Percentiles rank a stretch among this genome's conserved stretches.
These are phyloP conservation scores for Aspergillus sp. DNA, from an alignment of 2,329 filamentous ascomycete genomes.

Conservation along the genomic window DNA sequence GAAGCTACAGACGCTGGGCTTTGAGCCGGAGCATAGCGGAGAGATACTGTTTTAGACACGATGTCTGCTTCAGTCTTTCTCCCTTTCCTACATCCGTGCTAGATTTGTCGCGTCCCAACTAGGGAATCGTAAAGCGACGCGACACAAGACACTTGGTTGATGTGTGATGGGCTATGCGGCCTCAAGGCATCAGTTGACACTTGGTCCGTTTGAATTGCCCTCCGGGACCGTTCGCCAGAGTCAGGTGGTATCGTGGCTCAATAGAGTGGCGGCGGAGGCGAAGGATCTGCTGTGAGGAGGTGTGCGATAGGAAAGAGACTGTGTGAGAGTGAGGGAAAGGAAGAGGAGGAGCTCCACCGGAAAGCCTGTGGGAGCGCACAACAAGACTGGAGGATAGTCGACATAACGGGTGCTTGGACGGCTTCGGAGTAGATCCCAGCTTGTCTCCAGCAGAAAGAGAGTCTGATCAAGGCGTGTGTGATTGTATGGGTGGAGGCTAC, in stretches of 20 bases:
- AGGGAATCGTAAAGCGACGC: neutral
- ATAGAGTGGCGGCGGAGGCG: neutral
- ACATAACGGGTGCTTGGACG: neutral
- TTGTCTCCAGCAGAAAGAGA: neutral
- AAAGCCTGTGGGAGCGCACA: neutral
- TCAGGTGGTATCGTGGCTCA: neutral
- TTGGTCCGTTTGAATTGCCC: constrained; percentile 3
- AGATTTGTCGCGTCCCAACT: constrained; percentile 1
- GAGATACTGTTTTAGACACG: constrained; percentile 69
- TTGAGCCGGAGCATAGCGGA: constrained; percentile 81
- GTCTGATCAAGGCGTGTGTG: neutral
- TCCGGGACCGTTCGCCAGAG: neutral
- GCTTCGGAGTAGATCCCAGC: neutral
- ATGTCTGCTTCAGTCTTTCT: constrained; percentile 5
- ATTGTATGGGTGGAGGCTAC: constrained; percentile 14
- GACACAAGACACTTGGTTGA: constrained; percentile 1
- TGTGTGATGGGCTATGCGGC: neutral
- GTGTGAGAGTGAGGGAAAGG: neutral
- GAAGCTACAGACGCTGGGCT: constrained; percentile 76
- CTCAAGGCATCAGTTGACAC: constrained; percentile 1
- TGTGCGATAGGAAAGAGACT: neutral
- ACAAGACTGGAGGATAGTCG: neutral
- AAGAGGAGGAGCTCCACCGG: neutral
- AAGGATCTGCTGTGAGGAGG: neutral
- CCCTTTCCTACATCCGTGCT: constrained; percentile 2